phyloP scores from a whole-genome alignment of 2,329 filamentous ascomycete species.

The Penicillium psychrosexuale region DNA sequence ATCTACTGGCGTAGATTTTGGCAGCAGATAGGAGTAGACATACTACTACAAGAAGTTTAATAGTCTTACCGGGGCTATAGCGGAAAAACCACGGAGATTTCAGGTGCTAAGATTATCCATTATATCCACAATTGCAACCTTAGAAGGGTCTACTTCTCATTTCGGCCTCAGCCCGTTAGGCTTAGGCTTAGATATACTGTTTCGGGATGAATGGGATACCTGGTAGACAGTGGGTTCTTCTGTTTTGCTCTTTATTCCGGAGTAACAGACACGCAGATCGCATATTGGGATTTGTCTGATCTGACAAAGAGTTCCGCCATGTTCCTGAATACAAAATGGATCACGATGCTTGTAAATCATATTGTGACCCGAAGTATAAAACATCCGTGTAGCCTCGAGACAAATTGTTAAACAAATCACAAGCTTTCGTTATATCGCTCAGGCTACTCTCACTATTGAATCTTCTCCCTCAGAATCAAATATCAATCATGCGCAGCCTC shows the following conservation, averaged over 20 bases:
- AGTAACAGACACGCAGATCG: neutral
- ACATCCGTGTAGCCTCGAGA: neutral
- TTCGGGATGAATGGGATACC: neutral
- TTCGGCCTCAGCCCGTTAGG: neutral
- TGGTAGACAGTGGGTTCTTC: neutral
- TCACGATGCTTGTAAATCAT: neutral
- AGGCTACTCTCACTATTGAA: no score
- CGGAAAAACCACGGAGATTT: neutral
- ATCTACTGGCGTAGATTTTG: neutral
- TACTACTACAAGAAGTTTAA: neutral
- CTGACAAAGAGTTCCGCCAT: neutral
- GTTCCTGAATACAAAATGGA: neutral
- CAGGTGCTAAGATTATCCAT: neutral
- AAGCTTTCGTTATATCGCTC: neutral
- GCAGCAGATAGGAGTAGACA: neutral
- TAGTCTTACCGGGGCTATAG: neutral
- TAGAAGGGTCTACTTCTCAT: neutral
- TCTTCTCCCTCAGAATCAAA: neutral
- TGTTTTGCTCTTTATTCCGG: neutral
- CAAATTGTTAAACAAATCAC: neutral
- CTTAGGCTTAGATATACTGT: neutral
- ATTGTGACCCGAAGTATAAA: neutral
- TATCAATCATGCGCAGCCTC: conserved; percentile 15
- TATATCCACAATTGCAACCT: neutral
- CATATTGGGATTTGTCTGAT: neutral